These are phyloP conservation scores for Chaetomium sp. DNA, from an alignment of 2,329 filamentous ascomycete genomes.

Conservation along the genomic window DNA sequence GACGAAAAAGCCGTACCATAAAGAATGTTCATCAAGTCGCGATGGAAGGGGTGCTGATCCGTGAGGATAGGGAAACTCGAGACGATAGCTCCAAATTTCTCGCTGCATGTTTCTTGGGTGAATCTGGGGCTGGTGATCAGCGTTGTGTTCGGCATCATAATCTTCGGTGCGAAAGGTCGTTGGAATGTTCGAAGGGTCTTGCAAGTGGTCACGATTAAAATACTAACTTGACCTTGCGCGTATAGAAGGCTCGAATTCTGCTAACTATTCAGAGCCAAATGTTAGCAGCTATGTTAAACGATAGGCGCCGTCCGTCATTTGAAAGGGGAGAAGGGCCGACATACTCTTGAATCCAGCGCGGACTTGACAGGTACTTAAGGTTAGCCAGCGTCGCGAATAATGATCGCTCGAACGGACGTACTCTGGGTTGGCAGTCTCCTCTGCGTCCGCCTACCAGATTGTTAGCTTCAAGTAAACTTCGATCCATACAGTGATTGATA, in stretches of 20 bases:
- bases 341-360: slow-evolving; percentile 75
- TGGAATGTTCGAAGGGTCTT: not conserved
- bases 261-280: slow-evolving; percentile 48
- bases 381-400: slow-evolving; percentile 13
- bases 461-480: slow-evolving; percentile 5
- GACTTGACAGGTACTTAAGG: slow-evolving; percentile 35
- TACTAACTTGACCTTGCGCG: slow-evolving; percentile 77
- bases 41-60: slow-evolving; percentile 50
- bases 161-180: not conserved
- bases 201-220: not conserved
- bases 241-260: slow-evolving; percentile 90
- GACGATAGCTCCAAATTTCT: slow-evolving; percentile 86
- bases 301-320: slow-evolving; percentile 4
- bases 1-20: slow-evolving; percentile 48
- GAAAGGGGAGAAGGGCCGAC: not conserved
- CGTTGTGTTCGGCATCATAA: not conserved
- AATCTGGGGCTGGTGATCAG: slow-evolving; percentile 42
- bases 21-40: slow-evolving; percentile 89
- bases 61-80: slow-evolving; percentile 87
- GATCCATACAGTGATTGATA: not conserved
- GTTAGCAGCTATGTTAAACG: not conserved
- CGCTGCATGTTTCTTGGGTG: slow-evolving; percentile 82
- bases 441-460: slow-evolving; percentile 66
- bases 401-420: slow-evolving; percentile 12
- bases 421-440: slow-evolving; percentile 83